Conservation (phyloP, 805 yeast species). For the Dipodascus albidus region DNA sequence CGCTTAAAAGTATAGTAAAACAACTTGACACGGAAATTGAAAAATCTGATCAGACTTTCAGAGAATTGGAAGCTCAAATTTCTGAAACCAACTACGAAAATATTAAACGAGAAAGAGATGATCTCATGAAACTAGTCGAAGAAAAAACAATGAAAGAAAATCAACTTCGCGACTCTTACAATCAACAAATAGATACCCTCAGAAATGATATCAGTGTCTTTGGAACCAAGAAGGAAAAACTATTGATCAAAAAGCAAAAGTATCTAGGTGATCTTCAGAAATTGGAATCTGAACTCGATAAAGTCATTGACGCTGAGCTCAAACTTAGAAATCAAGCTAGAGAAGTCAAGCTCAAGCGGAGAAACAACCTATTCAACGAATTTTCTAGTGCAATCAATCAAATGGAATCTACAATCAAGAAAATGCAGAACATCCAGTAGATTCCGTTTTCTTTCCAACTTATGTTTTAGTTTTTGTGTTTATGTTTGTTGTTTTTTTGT, state of each 20-base stretch:
- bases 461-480: neutral
- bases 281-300: constrained; percentile 18
- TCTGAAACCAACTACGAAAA: constrained; percentile 4
- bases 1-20: constrained; percentile 36
- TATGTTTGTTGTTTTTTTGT: neutral
- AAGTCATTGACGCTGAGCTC: constrained; percentile 15
- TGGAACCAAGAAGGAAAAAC: constrained; percentile 18
- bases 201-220: constrained; percentile 17
- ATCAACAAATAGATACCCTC: constrained; percentile 10
- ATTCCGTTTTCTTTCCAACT: neutral
- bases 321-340: constrained; percentile 17
- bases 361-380: constrained; percentile 22
- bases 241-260: constrained; percentile 16
- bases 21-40: constrained; percentile 29
- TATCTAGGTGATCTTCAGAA: constrained; percentile 18
- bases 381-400: constrained; percentile 24
- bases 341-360: constrained; percentile 19
- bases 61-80: neutral
- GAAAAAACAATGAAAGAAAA: constrained; percentile 10
- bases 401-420: constrained; percentile 16
- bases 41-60: neutral
- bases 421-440: constrained; percentile 1
- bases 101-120: constrained; percentile 12
- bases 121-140: constrained; percentile 8
- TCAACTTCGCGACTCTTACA: constrained; percentile 10